Base-by-base conservation (phyloP, 192 early-diverging fungal species). In the Coemansia sp. region DNA sequence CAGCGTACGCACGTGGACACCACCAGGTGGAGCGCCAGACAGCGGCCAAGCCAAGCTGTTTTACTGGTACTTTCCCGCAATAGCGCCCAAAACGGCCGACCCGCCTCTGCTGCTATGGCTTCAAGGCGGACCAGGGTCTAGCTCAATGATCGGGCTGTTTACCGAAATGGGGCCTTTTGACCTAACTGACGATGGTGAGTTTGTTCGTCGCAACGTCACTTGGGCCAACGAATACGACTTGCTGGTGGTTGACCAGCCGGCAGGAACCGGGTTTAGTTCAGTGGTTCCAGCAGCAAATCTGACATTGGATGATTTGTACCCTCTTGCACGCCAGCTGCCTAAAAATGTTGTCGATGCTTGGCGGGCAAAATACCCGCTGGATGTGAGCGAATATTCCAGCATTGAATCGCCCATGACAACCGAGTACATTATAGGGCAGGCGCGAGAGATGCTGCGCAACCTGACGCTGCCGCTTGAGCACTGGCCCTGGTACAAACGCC, bases 21-120 rank as follows among this genome's bases (percentile, higher is more conserved):
- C 62, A 26, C 52, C 51, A 14, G 64, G 66, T 3, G 62, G 41
- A 16, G 12, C 43, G 14, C 26, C 58, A 16, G 55, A 55, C 44
- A 78, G 61, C 31, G 75, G 75, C 2, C 50, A 43, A 17, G 68
- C 75, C 52, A 64, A 60, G 32, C 60, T 78, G 58, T 87, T 84
- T 45, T 93, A 88, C 67, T 90, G 88, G 88, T 93, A 80, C 58
- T 89, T 93, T 52, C 91, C 91, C 0, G 84, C 86, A 9, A 79
- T 85, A 51, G 69, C 81, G 17, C 84, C 86, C 15, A 60, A 70
- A 38, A 61, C 75, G 7, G 70, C 69, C 39, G 60, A 81, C 32
- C 84, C 90, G 38, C 89, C 90, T 6, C 75, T 92, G 42, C 46
- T 89, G 18, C 57, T 92, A 70, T 81, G 90, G 90, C 66, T 92